Percentiles rank a stretch among this genome's conserved stretches.
These are phyloP conservation scores for Saturnispora bothae DNA, from an alignment of 805 yeast genomes.

Conservation along the genomic window DNA sequence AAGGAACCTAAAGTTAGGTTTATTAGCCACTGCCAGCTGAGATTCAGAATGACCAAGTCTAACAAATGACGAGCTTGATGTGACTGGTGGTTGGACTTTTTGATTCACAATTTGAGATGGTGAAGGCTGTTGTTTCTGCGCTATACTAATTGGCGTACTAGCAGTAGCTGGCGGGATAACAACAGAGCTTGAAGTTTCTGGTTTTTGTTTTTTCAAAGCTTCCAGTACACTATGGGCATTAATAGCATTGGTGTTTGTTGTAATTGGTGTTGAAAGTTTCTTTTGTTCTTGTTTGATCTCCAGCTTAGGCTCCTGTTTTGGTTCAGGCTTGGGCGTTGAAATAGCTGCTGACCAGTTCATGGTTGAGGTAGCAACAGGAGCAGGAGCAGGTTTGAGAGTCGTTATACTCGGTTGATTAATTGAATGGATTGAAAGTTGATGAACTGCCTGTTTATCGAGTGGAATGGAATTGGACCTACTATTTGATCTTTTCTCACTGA, in stretches of 20 bases:
- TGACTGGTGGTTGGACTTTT: too few relatives aligned
- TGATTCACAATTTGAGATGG: too few relatives aligned
- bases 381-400: conserved; percentile 28
- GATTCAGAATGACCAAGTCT: neutral
- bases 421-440: conserved; percentile 13
- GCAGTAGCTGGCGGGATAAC: too few relatives aligned
- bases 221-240: conserved; percentile 31
- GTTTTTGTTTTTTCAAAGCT: conserved; percentile 27
- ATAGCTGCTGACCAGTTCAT: conserved; percentile 28
- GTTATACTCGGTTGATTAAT: conserved; percentile 18
- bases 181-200: conserved; percentile 11
- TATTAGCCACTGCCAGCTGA: conserved; percentile 11
- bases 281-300: too few relatives aligned
- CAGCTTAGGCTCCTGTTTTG: too few relatives aligned
- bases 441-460: conserved; percentile 11
- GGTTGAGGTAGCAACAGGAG: conserved; percentile 25
- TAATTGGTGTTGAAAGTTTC: too few relatives aligned
- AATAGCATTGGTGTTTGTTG: conserved; percentile 24
- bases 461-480: conserved; percentile 7
- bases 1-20: conserved; percentile 23
- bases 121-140: conserved; percentile 1
- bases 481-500: conserved; percentile 7
- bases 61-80: too few relatives aligned
- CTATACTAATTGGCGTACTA: too few relatives aligned
- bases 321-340: conserved; percentile 8